Evolutionary conservation across 1,284 basidiomycete species (phyloP), one percentile per base, ranked within the genome.

Genomic region (Heliocybe sulcata): DNA sequence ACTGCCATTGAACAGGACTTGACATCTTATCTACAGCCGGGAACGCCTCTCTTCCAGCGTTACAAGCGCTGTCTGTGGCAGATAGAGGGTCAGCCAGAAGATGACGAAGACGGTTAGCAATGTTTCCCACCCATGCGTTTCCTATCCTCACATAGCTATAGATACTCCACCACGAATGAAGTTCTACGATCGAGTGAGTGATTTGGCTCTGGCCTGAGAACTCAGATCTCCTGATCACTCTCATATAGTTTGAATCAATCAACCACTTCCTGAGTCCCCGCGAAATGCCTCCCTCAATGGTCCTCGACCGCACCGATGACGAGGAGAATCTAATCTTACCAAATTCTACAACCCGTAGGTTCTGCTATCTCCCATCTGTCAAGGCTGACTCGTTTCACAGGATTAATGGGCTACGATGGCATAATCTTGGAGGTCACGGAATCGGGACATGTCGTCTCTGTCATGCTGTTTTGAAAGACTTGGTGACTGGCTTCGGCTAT

Each of bases 11-110:
- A 10, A 27, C 26, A 26, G 23, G 26, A 45, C 33, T 22, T 27
- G 8, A 54, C 35, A 45, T 33, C 38, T 35, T 23, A 11, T 27
- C 20, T 48, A 16, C 60, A 94, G 92, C 89, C 90, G 27, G 92
- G 92, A 2, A 87, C 92, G 1, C 86, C 92, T 0, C 69, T 92
- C 38, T 95, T 95, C 65, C 92, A 94, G 65, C 79, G 86, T 20
- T 92, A 94, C 64, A 90, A 93, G 63, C 84, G 92, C 19, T 94
- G 92, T 69, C 88, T 87, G 35, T 95, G 92, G 92, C 82, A 87
- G 62, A 79, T 95, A 29, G 81, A 87, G 65, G 84, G 82, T 9
- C 74, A 69, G 55, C 82, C 84, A 26, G 87, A 89, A 69, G 88
- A 91, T 56, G 83, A 89, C 55, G 84, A 89, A 71, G 85, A 87